A percentile compares a stretch with the other conserved stretches of the same genome.
Conservation (phyloP, 768 basidiomycete genomes). For the Filobasidium floriforme region DNA sequence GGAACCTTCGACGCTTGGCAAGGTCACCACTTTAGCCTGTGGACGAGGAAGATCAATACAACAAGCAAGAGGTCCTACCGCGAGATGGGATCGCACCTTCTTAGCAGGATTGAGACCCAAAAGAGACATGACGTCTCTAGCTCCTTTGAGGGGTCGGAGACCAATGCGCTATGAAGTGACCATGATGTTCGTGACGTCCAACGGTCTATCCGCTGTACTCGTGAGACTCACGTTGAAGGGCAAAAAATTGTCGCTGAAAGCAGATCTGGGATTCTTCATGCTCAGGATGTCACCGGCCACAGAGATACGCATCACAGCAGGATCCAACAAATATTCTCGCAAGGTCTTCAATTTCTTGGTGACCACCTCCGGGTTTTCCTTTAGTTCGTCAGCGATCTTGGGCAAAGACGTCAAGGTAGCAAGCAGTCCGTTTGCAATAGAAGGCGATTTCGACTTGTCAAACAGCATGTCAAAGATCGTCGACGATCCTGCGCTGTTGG, state of each 20-base stretch:
- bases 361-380: slow-evolving; percentile 64
- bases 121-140: slow-evolving; percentile 62
- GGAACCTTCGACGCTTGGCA: slow-evolving; percentile 90
- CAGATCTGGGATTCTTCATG: slow-evolving; percentile 62
- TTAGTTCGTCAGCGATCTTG: slow-evolving; percentile 60
- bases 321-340: slow-evolving; percentile 62
- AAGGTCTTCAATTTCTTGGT: slow-evolving; percentile 69
- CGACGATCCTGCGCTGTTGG: slow-evolving; percentile 67
- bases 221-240: slow-evolving; percentile 53
- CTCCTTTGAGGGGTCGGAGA: slow-evolving; percentile 61
- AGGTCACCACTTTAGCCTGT: slow-evolving; percentile 74
- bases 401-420: slow-evolving; percentile 73
- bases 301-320: slow-evolving; percentile 75
- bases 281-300: slow-evolving; percentile 77
- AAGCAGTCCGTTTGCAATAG: slow-evolving; percentile 61
- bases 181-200: too few species aligned
- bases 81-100: slow-evolving; percentile 51
- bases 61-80: neutral
- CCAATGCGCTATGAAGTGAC: slow-evolving; percentile 35
- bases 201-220: too few species aligned
- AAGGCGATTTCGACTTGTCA: slow-evolving; percentile 59
- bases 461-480: slow-evolving; percentile 62
- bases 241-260: slow-evolving; percentile 67
- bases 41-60: neutral
- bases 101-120: slow-evolving; percentile 65